Base-by-base conservation (phyloP, 2,329 filamentous ascomycete species). In the Fusarium continuum region DNA sequence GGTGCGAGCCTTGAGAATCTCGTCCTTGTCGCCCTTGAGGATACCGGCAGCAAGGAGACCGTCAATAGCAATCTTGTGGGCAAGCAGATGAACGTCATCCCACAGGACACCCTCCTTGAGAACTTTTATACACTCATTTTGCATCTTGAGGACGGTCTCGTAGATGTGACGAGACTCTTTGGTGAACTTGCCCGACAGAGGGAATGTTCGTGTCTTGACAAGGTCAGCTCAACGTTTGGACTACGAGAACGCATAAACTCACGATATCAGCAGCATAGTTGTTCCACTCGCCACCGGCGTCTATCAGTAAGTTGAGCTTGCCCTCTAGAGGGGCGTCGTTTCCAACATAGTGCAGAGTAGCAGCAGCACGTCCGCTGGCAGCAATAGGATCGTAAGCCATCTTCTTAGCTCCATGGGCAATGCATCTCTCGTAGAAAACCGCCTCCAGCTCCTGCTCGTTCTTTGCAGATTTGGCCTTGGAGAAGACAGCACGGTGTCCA, bases 311-410 rank as follows among this genome's bases (percentile, higher is more conserved):
- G 69, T 96, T 89, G 50, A 91, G 85, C 78, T 94, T 93, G 36
- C 86, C 87, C 1, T 79, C 77, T 29, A 94, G 78, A 0, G 88
- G 82, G 71, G 89, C 83, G 64, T 93, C 82, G 74, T 96, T 96
- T 72, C 89, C 86, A 20, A 92, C 86, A 70, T 97, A 97, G 78
- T 97, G 94, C 28, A 97, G 83, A 2, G 92, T 95, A 6, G 93
- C 91, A 1, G 91, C 93, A 14, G 91, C 89, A 6, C 87, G 84
- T 10, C 94, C 94, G 28, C 86, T 86, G 1, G 92, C 94, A 16
- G 95, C 88, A 70, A 98, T 97, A 58, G 90, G 89, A 66, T 91
- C 86, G 77, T 98, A 98, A 1, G 94, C 89, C 80, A 96, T 92
- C 69, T 95, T 88, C 73, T 88, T 89, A 47, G 90, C 90, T 20